These are phyloP conservation scores for Ensete glaucum DNA, from an alignment of 176 grass and related monocot species.

Conservation along the genomic window DNA sequence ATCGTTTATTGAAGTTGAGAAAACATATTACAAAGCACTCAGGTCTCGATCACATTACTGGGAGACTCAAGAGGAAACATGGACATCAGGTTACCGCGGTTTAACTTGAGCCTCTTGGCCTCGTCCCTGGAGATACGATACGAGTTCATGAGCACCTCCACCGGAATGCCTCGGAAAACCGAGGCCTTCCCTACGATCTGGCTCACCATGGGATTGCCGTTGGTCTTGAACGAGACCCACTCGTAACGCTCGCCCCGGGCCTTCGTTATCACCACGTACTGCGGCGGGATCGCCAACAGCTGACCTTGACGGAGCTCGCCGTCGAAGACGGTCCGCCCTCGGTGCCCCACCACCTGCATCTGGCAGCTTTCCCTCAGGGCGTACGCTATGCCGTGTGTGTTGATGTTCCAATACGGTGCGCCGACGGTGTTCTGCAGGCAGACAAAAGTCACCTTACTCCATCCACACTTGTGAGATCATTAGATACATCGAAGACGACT, in stretches of 20 bases:
- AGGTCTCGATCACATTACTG: too few relatives aligned
- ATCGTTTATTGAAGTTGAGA: too few relatives aligned
- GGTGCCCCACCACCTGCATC: slow-evolving; percentile 30
- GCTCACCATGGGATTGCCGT: slow-evolving; percentile 31
- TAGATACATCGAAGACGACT: not conserved
- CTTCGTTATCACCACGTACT: slow-evolving; percentile 20
- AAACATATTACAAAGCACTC: too few relatives aligned
- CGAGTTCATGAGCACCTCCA: slow-evolving; percentile 38
- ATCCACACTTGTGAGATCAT: not conserved
- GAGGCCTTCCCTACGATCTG: slow-evolving; percentile 29
- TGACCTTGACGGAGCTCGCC: slow-evolving; percentile 37
- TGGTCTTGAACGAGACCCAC: slow-evolving; percentile 46
- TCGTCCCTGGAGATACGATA: slow-evolving; percentile 35
- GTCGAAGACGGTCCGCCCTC: slow-evolving; percentile 29
- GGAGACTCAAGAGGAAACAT: slow-evolving; percentile 12
- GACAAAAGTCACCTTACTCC: too few relatives aligned
- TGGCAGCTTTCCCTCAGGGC: slow-evolving; percentile 24
- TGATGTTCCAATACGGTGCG: slow-evolving; percentile 47
- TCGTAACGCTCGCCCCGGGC: slow-evolving; percentile 23
- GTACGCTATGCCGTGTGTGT: slow-evolving; percentile 33
- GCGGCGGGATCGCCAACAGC: slow-evolving; percentile 29
- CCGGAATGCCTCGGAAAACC: slow-evolving; percentile 28
- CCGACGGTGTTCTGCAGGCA: slow-evolving; percentile 26
- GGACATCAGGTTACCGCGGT: slow-evolving; percentile 25
- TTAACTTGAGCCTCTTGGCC: slow-evolving; percentile 35